Base-by-base conservation (phyloP, 805 yeast genomes). In the Zygoascus ofunaensis region DNA sequence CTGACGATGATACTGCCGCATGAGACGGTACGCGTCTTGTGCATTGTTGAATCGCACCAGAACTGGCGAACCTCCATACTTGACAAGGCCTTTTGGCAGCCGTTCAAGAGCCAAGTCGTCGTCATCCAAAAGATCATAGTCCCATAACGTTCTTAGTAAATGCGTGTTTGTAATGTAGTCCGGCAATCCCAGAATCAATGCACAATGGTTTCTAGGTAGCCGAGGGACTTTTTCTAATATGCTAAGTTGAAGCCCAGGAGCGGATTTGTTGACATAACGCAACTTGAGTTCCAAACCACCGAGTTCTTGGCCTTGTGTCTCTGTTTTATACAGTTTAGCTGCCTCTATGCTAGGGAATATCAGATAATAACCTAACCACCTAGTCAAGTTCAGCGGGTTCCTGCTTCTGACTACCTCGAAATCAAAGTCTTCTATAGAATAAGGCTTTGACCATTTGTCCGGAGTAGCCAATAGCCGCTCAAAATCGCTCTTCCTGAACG, bases 251-350 rank as follows among this genome's bases (percentile, higher is more conserved):
- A 52, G 33, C 4, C 55, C 54, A 5, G 43, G 42, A 28, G 57
- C 43, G 19, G 44, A 34, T 4, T 43, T 28, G 17, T 60, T 53
- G 2, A 67, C 71, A 64, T 78, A 79, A 44, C 68, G 62, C 26
- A 77, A 59, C 22, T 69, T 59, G 17, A 76, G 54, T 21, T 63
- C 65, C 39, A 67, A 55, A 1, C 86, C 85, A 51, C 78, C 73
- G 30, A 80, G 54, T 44, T 65, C 63, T 43, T 72, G 69, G 5
- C 70, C 69, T 10, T 56, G 46, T 0, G 80, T 73, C 50, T 78
- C 83, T 18, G 66, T 55, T 58, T 65, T 68, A 56, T 72, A 80
- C 3, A 66, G 65, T 18, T 74, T 65, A 0, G 87, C 85, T 17
- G 69, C 71, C 21, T 66, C 64, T 33, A 59, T 55, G 34, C 64